These are phyloP conservation scores for Fusarium guadeloupense DNA, from an alignment of 2,329 filamentous ascomycete species.

Conservation along the genomic window DNA sequence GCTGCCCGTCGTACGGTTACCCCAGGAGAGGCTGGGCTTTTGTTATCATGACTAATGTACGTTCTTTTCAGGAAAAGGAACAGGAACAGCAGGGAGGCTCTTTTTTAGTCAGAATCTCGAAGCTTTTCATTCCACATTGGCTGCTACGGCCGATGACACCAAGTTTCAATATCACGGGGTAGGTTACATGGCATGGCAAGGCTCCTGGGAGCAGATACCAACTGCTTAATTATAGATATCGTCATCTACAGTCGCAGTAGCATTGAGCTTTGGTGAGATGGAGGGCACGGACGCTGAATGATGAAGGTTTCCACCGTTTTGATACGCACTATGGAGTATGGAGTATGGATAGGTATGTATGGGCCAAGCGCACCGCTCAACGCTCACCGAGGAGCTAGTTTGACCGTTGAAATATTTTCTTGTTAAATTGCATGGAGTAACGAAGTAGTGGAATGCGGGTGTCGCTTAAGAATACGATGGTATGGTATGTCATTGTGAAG, in stretches of 20 bases:
- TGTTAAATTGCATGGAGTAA: background rate
- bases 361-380: slow-evolving; percentile 3
- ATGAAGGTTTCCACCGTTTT: background rate
- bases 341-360: too few species aligned
- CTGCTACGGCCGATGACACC: background rate
- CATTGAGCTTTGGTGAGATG: background rate
- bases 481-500: background rate
- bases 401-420: slow-evolving; percentile 11
- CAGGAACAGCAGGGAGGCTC: too few species aligned
- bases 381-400: slow-evolving; percentile 4
- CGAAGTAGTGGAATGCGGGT: too few species aligned
- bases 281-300: background rate
- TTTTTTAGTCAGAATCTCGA: too few species aligned
- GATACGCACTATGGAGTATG: background rate
- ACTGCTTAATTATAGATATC: background rate
- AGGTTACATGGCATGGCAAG: slow-evolving; percentile 25
- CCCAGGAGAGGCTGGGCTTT: slow-evolving; percentile 1
- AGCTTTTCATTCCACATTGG: slow-evolving; percentile 8
- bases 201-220: background rate
- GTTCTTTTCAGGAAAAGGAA: too few species aligned
- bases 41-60: too few species aligned
- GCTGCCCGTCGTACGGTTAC: slow-evolving; percentile 24
- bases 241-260: background rate
- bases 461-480: slow-evolving; percentile 3
- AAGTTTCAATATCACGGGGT: slow-evolving; percentile 6